Evolutionary conservation across 2,329 filamentous ascomycete genomes (phyloP).

Genomic region (Pseudovirgaria hyperparasitica): DNA sequence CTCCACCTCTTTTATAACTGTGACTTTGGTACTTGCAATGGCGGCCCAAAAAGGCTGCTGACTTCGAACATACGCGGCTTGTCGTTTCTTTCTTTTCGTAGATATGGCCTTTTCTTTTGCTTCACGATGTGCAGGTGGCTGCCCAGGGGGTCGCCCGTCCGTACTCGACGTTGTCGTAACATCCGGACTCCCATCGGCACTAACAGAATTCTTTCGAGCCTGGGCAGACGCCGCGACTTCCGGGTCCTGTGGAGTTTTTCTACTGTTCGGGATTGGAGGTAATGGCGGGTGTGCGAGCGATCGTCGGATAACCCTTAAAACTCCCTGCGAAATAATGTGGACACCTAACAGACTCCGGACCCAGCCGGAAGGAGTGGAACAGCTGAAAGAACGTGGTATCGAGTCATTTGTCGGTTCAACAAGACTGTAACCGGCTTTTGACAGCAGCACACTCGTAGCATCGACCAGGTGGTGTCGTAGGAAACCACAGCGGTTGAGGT

Average conservation of each 20-base stretch:
- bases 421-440: no score
- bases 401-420: neutral
- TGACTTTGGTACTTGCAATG: conserved; percentile 90
- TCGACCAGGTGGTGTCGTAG: conserved; percentile 29
- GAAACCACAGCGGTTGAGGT: conserved; percentile 41
- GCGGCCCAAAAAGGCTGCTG: conserved; percentile 91
- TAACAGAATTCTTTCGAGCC: conserved; percentile 19
- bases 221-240: conserved; percentile 37
- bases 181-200: conserved; percentile 37
- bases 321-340: conserved; percentile 61
- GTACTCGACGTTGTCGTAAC: conserved; percentile 28
- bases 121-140: conserved; percentile 38
- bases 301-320: conserved; percentile 54
- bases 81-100: conserved; percentile 74
- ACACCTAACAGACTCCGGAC: conserved; percentile 57
- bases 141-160: conserved; percentile 37
- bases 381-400: no score
- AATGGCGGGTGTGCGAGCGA: conserved; percentile 24
- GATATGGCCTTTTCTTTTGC: conserved; percentile 45
- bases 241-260: conserved; percentile 43
- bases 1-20: conserved; percentile 70
- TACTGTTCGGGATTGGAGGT: conserved; percentile 21
- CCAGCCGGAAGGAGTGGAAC: conserved; percentile 45
- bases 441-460: no score
- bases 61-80: conserved; percentile 80